Evolutionary conservation across 2,329 filamentous ascomycete genomes (phyloP).

Genomic region (Colletotrichum sp.): DNA sequence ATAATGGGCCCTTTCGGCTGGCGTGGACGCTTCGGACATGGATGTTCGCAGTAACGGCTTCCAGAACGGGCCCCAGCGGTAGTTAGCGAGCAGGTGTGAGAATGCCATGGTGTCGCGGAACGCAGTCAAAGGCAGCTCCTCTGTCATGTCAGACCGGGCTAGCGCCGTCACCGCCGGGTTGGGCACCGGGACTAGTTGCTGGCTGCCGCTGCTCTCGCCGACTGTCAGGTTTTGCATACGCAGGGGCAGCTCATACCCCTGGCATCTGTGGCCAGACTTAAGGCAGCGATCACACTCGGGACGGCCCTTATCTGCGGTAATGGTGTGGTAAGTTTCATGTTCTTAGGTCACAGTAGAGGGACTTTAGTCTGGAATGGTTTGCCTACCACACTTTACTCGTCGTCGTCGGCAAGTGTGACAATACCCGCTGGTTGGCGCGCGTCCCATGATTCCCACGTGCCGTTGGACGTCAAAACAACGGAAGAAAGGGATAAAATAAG

Average conservation of each 20-base stretch:
- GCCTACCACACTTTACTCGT: not conserved
- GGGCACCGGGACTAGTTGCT: not conserved
- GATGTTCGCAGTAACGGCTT: not conserved
- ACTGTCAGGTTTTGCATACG: not conserved
- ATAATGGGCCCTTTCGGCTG: not conserved
- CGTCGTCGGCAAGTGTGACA: not conserved
- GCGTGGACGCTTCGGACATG: not conserved
- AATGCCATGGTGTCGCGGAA: constrained; percentile 7
- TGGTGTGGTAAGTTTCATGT: not conserved
- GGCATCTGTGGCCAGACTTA: not conserved
- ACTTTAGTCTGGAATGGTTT: too few relatives aligned
- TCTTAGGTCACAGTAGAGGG: not conserved
- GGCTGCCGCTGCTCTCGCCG: not conserved
- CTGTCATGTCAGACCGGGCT: not conserved
- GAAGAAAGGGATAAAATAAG: not conserved
- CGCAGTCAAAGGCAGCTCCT: not conserved
- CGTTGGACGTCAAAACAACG: accelerated
- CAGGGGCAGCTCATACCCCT: not conserved
- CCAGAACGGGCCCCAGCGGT: constrained; percentile 8
- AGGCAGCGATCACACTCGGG: not conserved
- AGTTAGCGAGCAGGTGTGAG: not conserved
- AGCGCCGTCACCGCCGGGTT: not conserved
- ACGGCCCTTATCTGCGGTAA: not conserved
- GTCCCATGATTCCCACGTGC: not conserved
- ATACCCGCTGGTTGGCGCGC: not conserved